Percentiles rank a stretch among this genome's conserved stretches.
These are phyloP conservation scores for Tagetes erecta DNA, from an alignment of 129 eudicot species.

Conservation along the genomic window DNA sequence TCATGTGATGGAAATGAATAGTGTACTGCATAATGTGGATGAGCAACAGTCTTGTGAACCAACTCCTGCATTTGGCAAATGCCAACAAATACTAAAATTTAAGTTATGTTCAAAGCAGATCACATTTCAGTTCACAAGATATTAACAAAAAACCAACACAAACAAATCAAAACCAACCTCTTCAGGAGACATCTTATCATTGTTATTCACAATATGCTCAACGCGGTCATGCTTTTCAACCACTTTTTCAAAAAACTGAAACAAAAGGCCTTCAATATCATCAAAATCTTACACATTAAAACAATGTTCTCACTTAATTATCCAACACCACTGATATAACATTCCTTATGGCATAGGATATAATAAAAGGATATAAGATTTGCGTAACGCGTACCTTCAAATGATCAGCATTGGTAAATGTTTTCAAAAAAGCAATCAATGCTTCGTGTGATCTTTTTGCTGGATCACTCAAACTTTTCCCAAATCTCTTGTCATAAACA, in stretches of 20 bases:
- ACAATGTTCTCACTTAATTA: not conserved
- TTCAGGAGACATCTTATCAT: conserved; percentile 64
- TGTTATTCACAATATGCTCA: conserved; percentile 45
- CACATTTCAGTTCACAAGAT: not conserved
- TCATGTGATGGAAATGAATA: conserved; percentile 87
- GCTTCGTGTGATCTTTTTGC: conserved; percentile 59
- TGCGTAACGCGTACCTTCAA: conserved; percentile 41
- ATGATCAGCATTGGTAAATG: conserved; percentile 60
- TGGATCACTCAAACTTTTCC: conserved; percentile 86
- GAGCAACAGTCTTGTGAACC: conserved; percentile 78
- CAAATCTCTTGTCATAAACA: conserved; percentile 61
- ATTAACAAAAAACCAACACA: conserved; percentile 1
- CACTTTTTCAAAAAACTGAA: conserved; percentile 65
- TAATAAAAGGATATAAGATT: no score
- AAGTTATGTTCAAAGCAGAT: not conserved
- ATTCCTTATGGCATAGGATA: no score
- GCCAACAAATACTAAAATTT: conserved; percentile 15
- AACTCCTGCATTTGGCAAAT: conserved; percentile 68
- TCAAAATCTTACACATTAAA: not conserved
- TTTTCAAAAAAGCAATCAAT: conserved; percentile 62
- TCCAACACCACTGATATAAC: no score
- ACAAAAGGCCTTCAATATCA: not conserved
- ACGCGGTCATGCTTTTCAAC: conserved; percentile 48
- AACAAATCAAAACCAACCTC: conserved; percentile 50
- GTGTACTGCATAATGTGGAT: conserved; percentile 66